Evolutionary conservation across 2,329 filamentous ascomycete species (phyloP).

Genomic region (Aspergillus novoparasiticus): DNA sequence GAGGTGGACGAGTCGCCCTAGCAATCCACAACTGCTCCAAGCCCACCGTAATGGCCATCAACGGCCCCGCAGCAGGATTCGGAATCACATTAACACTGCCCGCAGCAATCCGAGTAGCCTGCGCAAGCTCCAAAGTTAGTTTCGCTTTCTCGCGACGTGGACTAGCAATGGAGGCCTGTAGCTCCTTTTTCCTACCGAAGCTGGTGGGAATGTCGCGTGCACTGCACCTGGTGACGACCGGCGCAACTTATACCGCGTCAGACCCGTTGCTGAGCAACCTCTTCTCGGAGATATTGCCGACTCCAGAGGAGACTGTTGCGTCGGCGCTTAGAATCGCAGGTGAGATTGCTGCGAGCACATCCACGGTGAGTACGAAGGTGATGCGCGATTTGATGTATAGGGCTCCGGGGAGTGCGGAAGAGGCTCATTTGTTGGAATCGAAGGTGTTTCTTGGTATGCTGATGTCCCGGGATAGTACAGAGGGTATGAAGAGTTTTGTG

Average conservation of each 20-base stretch:
- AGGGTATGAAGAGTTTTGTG: background rate
- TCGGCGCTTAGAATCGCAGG: slow-evolving; percentile 64
- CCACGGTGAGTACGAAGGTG: slow-evolving; percentile 56
- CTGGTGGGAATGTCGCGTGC: slow-evolving; percentile 66
- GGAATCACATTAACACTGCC: slow-evolving; percentile 65
- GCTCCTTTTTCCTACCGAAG: slow-evolving; percentile 69
- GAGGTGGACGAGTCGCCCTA: slow-evolving; percentile 55
- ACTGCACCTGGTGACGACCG: slow-evolving; percentile 67
- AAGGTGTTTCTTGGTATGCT: slow-evolving; percentile 22
- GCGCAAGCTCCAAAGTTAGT: slow-evolving; percentile 63
- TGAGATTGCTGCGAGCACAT: slow-evolving; percentile 58
- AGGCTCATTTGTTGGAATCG: slow-evolving; percentile 64
- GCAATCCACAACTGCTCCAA: slow-evolving; percentile 61
- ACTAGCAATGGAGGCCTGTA: slow-evolving; percentile 69
- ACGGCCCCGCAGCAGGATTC: slow-evolving; percentile 62
- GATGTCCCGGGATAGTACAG: background rate
- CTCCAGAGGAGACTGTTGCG: slow-evolving; percentile 59
- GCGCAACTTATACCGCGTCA: slow-evolving; percentile 53
- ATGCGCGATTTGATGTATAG: slow-evolving; percentile 64
- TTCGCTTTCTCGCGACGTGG: slow-evolving; percentile 72
- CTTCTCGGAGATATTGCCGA: slow-evolving; percentile 62
- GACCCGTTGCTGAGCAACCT: slow-evolving; percentile 58
- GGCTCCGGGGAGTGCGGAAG: slow-evolving; percentile 68
- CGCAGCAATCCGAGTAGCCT: slow-evolving; percentile 28
- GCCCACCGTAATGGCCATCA: slow-evolving; percentile 61